phyloP scores from a whole-genome alignment of 768 basidiomycete genomes.

The Termitomyces sp. region DNA sequence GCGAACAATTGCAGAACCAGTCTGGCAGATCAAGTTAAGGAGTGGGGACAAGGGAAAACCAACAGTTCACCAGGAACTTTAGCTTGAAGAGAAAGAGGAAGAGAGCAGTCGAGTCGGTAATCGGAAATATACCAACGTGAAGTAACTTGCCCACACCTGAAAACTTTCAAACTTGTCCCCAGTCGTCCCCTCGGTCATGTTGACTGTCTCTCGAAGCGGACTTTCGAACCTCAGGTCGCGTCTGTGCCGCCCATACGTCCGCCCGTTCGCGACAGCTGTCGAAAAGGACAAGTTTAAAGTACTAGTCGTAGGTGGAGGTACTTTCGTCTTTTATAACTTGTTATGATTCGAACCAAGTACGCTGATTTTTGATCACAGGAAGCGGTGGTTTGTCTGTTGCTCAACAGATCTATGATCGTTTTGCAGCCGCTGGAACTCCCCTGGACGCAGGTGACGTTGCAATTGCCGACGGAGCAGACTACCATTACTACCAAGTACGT shows the following conservation, averaged over 20 bases:
- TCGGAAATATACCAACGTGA: background rate
- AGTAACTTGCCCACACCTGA: background rate
- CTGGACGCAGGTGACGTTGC: conserved; percentile 75
- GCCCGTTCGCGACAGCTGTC: conserved; percentile 24
- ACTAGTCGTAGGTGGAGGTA: conserved; percentile 84
- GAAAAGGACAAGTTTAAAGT: conserved; percentile 67
- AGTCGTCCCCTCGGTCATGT: conserved; percentile 3
- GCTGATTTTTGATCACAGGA: conserved; percentile 39
- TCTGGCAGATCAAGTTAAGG: background rate
- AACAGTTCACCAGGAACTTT: background rate
- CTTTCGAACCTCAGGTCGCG: conserved; percentile 1
- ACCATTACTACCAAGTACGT: conserved; percentile 79
- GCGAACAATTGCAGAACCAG: conserved; percentile 4
- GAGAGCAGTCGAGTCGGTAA: background rate
- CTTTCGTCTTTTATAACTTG: conserved; percentile 17
- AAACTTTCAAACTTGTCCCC: background rate
- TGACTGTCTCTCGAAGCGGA: conserved; percentile 6
- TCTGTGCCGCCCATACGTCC: background rate
- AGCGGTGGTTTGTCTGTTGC: conserved; percentile 79
- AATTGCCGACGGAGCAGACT: conserved; percentile 75
- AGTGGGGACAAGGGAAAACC: background rate
- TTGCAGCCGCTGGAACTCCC: conserved; percentile 61
- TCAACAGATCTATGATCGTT: conserved; percentile 81
- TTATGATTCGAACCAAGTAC: background rate
- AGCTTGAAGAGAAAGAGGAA: no score